Percentiles rank a stretch among this genome's conserved stretches.
phyloP scores from a whole-genome alignment of 2,329 filamentous ascomycete species.

The Aspergillus ustus region DNA sequence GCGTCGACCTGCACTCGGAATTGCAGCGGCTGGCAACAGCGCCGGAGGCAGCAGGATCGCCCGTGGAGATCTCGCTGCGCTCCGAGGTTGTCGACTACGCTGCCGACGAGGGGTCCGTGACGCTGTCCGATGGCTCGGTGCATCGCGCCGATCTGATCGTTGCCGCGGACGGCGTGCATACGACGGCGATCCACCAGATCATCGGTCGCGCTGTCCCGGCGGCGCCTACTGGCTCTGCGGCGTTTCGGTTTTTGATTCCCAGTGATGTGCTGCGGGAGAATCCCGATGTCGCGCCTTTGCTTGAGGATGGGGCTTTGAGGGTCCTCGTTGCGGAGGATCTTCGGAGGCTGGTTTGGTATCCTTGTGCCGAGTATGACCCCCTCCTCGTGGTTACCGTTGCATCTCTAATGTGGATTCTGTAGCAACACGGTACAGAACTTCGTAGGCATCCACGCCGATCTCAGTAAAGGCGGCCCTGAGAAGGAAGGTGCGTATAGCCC shows the following conservation, averaged over 20 bases:
- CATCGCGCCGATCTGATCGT: conserved; percentile 37
- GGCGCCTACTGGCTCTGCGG: conserved; percentile 23
- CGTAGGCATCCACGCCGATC: conserved; percentile 29
- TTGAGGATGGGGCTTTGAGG: conserved; percentile 31
- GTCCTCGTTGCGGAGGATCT: conserved; percentile 26
- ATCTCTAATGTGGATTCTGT: background rate
- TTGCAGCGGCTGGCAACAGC: conserved; percentile 22
- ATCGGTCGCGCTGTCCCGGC: conserved; percentile 9
- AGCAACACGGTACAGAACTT: conserved; percentile 35
- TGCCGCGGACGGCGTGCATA: conserved; percentile 37
- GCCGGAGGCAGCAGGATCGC: background rate
- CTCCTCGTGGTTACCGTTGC: background rate
- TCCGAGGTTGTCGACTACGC: conserved; percentile 27
- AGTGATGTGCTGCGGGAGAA: conserved; percentile 33
- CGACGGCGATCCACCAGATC: conserved; percentile 18
- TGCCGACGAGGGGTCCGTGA: conserved; percentile 12
- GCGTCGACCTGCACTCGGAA: conserved; percentile 24
- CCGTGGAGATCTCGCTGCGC: conserved; percentile 26
- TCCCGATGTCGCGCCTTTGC: conserved; percentile 23
- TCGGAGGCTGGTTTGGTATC: conserved; percentile 34
- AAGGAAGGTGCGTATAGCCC: background rate
- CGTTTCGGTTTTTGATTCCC: conserved; percentile 32
- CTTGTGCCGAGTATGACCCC: conserved; percentile 29
- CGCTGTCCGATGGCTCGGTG: conserved; percentile 24
- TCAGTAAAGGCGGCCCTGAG: background rate